Percentiles rank a stretch among this genome's conserved stretches.
Conservation (phyloP, 805 yeast genomes). For the Wickerhamomyces queroliae region DNA sequence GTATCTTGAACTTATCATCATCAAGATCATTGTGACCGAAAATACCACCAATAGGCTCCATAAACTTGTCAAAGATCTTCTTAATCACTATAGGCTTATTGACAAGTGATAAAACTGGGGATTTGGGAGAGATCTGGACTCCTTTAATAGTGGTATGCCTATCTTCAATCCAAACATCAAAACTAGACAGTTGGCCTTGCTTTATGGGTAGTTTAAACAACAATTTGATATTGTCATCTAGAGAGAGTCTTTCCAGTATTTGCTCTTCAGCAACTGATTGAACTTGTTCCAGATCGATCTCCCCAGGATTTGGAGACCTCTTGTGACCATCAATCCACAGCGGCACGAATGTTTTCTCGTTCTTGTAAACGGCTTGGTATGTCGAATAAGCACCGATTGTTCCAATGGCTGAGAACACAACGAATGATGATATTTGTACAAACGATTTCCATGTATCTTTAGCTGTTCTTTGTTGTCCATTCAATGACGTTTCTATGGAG, state of each 20-base stretch:
- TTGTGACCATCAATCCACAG: conserved; percentile 14
- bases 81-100: conserved; percentile 15
- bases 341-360: conserved; percentile 16
- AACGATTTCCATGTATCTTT: not conserved
- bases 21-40: conserved; percentile 2
- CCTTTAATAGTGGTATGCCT: conserved; percentile 16
- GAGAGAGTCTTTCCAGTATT: conserved; percentile 17
- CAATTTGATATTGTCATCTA: conserved; percentile 12
- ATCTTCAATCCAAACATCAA: conserved; percentile 20
- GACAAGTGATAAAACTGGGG: conserved; percentile 9
- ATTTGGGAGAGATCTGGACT: conserved; percentile 16
- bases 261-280: conserved; percentile 17
- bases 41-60: conserved; percentile 18
- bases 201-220: conserved; percentile 18
- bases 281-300: conserved; percentile 14
- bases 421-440: not conserved
- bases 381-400: conserved; percentile 13
- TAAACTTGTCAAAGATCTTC: conserved; percentile 9
- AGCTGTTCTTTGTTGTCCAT: not conserved
- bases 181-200: conserved; percentile 10
- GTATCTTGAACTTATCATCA: conserved; percentile 14
- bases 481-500: not conserved
- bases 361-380: conserved; percentile 12
- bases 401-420: conserved; percentile 1
- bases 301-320: conserved; percentile 6